Evolutionary conservation across 2,329 filamentous ascomycete genomes (phyloP).

Genomic region (Pyrenochaeta sp.): DNA sequence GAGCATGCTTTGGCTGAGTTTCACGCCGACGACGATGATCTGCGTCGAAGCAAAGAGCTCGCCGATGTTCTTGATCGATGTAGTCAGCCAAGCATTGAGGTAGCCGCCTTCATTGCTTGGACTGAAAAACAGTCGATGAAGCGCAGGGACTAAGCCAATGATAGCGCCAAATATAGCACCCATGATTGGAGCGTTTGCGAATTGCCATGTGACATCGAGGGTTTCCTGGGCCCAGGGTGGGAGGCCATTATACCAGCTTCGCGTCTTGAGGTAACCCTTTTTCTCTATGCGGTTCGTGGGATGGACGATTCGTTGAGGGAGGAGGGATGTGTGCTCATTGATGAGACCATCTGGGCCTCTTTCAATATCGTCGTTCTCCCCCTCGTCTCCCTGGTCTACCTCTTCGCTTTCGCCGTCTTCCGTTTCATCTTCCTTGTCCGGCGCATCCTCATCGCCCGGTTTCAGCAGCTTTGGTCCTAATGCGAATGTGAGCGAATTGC

Average conservation of each 20-base stretch:
- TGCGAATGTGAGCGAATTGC: constrained; percentile 70
- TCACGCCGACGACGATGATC: constrained; percentile 72
- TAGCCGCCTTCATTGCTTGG: constrained; percentile 66
- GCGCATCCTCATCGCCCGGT: constrained; percentile 52
- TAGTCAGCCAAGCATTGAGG: constrained; percentile 72
- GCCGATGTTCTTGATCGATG: constrained; percentile 68
- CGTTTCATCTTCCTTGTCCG: constrained; percentile 41
- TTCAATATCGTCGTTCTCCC: constrained; percentile 28
- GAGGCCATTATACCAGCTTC: constrained; percentile 47
- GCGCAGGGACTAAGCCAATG: constrained; percentile 66
- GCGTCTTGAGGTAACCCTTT: constrained; percentile 44
- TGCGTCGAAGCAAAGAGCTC: constrained; percentile 71
- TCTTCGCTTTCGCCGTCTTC: constrained; percentile 11
- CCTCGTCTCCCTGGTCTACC: constrained; percentile 30
- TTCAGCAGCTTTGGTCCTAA: constrained; percentile 68
- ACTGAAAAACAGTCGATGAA: constrained; percentile 70
- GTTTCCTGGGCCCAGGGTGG: constrained; percentile 50
- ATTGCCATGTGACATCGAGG: constrained; percentile 56
- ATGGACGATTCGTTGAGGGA: constrained; percentile 53
- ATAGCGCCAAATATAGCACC: constrained; percentile 67
- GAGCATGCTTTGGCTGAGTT: constrained; percentile 64
- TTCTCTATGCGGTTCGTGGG: constrained; percentile 39
- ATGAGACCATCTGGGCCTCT: constrained; percentile 36
- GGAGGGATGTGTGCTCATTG: constrained; percentile 61
- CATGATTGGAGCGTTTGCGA: constrained; percentile 69